Base-by-base conservation (phyloP, 352 stramenopile species). In the Pythium sukuiense region DNA sequence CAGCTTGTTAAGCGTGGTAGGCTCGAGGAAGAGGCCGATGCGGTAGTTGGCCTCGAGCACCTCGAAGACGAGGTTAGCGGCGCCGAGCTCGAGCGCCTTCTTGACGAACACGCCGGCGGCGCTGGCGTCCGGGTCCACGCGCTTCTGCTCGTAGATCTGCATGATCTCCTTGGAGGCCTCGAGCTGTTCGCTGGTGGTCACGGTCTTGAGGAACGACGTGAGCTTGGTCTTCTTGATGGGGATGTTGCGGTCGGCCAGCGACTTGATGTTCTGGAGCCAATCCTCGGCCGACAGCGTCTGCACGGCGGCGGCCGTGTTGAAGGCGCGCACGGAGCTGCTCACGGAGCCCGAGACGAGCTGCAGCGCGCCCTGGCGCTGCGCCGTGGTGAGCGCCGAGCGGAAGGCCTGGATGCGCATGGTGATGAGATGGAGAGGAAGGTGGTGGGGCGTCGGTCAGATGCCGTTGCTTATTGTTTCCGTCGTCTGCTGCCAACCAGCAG, bases 91-190 rank as follows among this genome's bases (percentile, higher is more conserved):
- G 32, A 93, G 76, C 67, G 85, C 85, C 72, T 93, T 93, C 73
- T 93, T 93, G 16, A 93, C 79, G 57, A 93, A 90, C 2, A 92
- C 63, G 8, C 83, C 85, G 4, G 80, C 83, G n/a, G 85, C 85
- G 60, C 85, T 90, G 45, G 83, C 70, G 57, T 92, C 83, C 62
- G 83, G 85, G 65, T 93, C 85, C 63, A 93, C 81, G 48, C 85
- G 83, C 74, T 93, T 93, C 69, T 88, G 72, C 76, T 93, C 85
- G 69, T 93, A 93, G 63, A 93, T 92, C 70, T 90, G 88, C 85
- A 93, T 92, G 67, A 93, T 92, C 72, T 91, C 83, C 73, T 92
- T 92, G 29, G 76, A 86, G 1, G 80, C 81, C 71, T 89, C 80
- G 52, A 93, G 73, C 73, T 93, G 73, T 70, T 93, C 85, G 58